Conservation (phyloP, 2,329 filamentous ascomycete genomes). For the Diplodia mutila region DNA sequence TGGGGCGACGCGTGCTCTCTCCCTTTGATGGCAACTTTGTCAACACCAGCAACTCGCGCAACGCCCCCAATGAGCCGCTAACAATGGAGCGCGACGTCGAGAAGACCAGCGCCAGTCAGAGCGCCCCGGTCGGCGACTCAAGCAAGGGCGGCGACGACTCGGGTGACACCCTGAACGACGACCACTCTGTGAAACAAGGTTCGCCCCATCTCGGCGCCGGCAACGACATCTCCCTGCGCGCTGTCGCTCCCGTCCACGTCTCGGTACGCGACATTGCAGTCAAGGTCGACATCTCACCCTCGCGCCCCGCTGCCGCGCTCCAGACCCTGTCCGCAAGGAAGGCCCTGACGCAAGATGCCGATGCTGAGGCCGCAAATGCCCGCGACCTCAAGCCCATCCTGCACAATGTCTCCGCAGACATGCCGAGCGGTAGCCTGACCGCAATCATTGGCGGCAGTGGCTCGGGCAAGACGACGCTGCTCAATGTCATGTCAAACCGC, state of each 20-base stretch:
- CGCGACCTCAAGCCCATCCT: slow-evolving; percentile 57
- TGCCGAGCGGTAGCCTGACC: slow-evolving; percentile 69
- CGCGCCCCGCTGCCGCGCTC: slow-evolving; percentile 15
- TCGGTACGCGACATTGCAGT: slow-evolving; percentile 60
- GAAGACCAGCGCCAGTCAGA: neutral
- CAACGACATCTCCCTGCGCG: slow-evolving; percentile 45
- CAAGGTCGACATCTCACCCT: slow-evolving; percentile 61
- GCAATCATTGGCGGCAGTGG: slow-evolving; percentile 77
- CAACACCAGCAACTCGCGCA: neutral
- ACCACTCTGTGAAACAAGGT: neutral
- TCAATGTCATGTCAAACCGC: slow-evolving; percentile 73
- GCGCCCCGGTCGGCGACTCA: neutral
- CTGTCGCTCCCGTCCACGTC: slow-evolving; percentile 61
- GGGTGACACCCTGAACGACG: neutral
- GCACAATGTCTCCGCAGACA: slow-evolving; percentile 64
- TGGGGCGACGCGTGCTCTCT: neutral
- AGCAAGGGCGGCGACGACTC: no score
- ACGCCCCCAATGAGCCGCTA: neutral
- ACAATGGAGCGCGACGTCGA: slow-evolving; percentile 19
- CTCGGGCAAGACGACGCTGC: slow-evolving; percentile 62
- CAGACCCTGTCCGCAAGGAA: slow-evolving; percentile 32
- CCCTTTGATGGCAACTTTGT: neutral
- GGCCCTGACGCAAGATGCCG: slow-evolving; percentile 30
- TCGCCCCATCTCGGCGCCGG: slow-evolving; percentile 24
- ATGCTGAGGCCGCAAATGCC: slow-evolving; percentile 8